Base-by-base conservation (phyloP, 2,329 filamentous ascomycete genomes). In the Colletotrichum viniferum region DNA sequence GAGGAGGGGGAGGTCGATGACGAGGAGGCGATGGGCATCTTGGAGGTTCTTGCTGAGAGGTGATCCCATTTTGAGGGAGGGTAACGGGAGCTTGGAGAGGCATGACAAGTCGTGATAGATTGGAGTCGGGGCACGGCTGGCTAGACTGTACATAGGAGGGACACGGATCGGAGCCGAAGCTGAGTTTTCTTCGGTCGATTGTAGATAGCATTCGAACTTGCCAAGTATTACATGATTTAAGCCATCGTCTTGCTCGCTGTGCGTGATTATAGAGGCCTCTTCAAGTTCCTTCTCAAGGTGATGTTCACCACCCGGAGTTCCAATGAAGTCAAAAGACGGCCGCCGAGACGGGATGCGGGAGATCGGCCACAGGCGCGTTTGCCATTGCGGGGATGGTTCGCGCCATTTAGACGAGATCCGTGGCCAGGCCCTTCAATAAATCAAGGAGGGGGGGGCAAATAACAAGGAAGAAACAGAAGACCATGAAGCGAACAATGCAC, bases 1-100 rank as follows among this genome's bases (percentile, higher is more conserved):
- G 61, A 56, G 26, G 73, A 76, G 34, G 73, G 69, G 5, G 43
- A 73, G 43, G 28, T 76, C 21, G 73, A 76, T 28, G 73, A 76
- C 28, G 69, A 73, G 58, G 73, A 76, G 58, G 69, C 58, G n/a
- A 69, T 73, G 63, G 64, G 73, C 7, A 76, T 76, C 4, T 16
- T 73, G 69, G 69, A 76, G 73, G 48, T 61, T 13, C 73, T 76
- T 48, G 21, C 28, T 34, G 63, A 58, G 34, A 69, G 43, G 34
- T 73, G 48, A 67, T 2, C 8, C 30, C 3, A 0, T 38, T 30
- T 7, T 24, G 28, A 28, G 28, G 28, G 28, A 28, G 28, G 7
- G 9, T 32, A 34, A n/a, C 24, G 28, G 18, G 28, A 34, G 4
- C 36, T 36, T 21, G 8, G 36, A 52, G 43, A 21, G n/a, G 10